Conservation (phyloP, 2,329 filamentous ascomycete species). For the Scytalidium lignicola region DNA sequence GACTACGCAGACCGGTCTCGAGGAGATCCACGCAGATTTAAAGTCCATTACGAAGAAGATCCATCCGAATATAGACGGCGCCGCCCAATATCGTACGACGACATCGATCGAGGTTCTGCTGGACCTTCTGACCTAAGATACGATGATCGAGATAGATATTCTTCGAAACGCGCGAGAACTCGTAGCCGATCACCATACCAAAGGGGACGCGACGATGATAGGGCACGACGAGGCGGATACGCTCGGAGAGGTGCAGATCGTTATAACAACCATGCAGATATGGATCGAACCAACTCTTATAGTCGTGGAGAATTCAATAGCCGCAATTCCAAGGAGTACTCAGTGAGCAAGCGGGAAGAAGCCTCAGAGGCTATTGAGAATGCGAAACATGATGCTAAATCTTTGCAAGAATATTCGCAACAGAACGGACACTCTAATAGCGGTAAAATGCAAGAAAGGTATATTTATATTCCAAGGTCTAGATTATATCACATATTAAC, state of each 20-base stretch:
- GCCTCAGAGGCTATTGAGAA: constrained; percentile 53
- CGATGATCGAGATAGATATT: constrained; percentile 44
- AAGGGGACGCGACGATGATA: constrained; percentile 27
- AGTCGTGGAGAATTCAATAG: constrained; percentile 37
- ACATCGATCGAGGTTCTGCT: constrained; percentile 42
- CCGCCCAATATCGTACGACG: constrained; percentile 47
- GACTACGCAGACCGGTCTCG: constrained; percentile 44
- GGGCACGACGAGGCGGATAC: constrained; percentile 14
- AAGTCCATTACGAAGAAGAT: constrained; percentile 55
- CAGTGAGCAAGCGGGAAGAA: constrained; percentile 59
- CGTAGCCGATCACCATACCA: constrained; percentile 43
- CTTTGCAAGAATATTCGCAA: constrained; percentile 54
- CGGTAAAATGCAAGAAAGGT: constrained; percentile 35
- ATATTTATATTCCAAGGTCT: constrained; percentile 5
- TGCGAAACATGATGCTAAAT: constrained; percentile 64
- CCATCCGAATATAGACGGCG: constrained; percentile 42
- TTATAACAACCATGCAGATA: constrained; percentile 8
- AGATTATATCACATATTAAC: not conserved
- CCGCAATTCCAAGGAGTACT: constrained; percentile 49
- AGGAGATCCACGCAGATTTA: constrained; percentile 55
- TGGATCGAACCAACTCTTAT: constrained; percentile 18
- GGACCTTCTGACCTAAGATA: constrained; percentile 33
- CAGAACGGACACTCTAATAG: constrained; percentile 35
- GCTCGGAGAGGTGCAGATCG: constrained; percentile 16
- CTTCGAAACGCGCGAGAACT: constrained; percentile 52